phyloP scores from a whole-genome alignment of 805 yeast species.

The Hanseniaspora mollemarum region DNA sequence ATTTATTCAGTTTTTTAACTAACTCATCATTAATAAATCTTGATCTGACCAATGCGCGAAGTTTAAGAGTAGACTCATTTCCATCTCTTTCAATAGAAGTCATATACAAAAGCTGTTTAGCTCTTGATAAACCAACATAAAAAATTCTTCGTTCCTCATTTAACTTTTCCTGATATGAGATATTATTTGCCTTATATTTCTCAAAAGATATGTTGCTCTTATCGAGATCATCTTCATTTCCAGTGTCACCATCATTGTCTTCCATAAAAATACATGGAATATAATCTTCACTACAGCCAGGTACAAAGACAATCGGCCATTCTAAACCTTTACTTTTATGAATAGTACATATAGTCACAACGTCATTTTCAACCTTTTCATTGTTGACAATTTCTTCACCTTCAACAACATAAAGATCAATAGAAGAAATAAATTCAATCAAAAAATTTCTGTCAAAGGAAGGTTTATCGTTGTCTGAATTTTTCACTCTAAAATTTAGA shows the following conservation, averaged over 20 bases:
- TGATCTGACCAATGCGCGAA: constrained; percentile 18
- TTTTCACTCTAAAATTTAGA: constrained; percentile 22
- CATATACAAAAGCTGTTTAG: constrained; percentile 47
- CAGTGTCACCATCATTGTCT: constrained; percentile 22
- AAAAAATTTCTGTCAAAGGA: constrained; percentile 18
- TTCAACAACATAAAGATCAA: constrained; percentile 12
- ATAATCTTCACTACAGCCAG: constrained; percentile 54
- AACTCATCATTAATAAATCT: constrained; percentile 26
- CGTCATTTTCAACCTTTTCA: constrained; percentile 20
- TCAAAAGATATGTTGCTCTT: constrained; percentile 16
- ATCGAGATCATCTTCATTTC: constrained; percentile 25
- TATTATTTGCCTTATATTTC: constrained; percentile 15
- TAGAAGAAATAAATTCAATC: constrained; percentile 11
- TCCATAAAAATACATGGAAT: constrained; percentile 49
- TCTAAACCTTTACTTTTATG: constrained; percentile 92
- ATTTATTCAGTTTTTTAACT: constrained; percentile 24
- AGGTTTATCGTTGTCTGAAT: constrained; percentile 9
- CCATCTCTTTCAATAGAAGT: constrained; percentile 22
- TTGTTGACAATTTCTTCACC: constrained; percentile 3
- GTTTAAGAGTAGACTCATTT: neutral
- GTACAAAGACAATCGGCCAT: constrained; percentile 85
- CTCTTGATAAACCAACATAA: constrained; percentile 83
- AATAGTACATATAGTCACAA: constrained; percentile 59
- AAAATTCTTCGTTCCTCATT: constrained; percentile 77
- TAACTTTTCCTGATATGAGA: constrained; percentile 24